Percentiles rank a stretch among this genome's conserved stretches.
These are phyloP conservation scores for Aureobasidium pullulans DNA, from an alignment of 2,329 filamentous ascomycete species.

Conservation along the genomic window DNA sequence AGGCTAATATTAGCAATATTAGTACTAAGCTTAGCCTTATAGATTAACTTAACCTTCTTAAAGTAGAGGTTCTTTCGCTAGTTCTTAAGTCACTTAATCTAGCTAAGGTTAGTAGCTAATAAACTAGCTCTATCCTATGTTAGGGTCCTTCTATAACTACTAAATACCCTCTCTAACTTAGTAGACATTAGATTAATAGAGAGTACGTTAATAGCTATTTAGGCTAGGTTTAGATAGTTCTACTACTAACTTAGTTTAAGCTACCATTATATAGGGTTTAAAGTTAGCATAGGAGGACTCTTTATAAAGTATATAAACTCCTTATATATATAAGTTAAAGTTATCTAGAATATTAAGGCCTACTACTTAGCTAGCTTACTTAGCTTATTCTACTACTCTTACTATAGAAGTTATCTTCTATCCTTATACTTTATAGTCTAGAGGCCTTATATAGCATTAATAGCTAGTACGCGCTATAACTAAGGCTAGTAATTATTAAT, in stretches of 20 bases:
- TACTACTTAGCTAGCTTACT: no score
- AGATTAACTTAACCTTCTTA: background rate
- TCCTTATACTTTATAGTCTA: background rate
- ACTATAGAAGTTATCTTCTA: background rate
- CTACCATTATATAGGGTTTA: background rate
- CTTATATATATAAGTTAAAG: no score
- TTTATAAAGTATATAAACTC: no score
- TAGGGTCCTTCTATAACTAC: background rate
- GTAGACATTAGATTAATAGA: background rate
- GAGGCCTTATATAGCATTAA: background rate
- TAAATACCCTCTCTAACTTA: background rate
- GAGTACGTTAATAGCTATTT: background rate
- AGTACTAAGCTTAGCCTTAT: no score
- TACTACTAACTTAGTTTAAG: background rate
- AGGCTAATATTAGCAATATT: background rate
- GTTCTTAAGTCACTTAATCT: background rate
- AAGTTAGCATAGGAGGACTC: background rate
- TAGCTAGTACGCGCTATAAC: background rate
- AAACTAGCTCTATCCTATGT: background rate
- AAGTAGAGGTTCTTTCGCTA: background rate
- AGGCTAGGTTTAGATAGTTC: background rate
- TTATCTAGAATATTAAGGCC: no score
- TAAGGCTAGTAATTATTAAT: background rate
- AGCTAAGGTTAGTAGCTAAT: background rate
- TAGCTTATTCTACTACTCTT: no score